Conservation (phyloP, 2,329 filamentous ascomycete genomes). For the Mycosphaerella sp. region DNA sequence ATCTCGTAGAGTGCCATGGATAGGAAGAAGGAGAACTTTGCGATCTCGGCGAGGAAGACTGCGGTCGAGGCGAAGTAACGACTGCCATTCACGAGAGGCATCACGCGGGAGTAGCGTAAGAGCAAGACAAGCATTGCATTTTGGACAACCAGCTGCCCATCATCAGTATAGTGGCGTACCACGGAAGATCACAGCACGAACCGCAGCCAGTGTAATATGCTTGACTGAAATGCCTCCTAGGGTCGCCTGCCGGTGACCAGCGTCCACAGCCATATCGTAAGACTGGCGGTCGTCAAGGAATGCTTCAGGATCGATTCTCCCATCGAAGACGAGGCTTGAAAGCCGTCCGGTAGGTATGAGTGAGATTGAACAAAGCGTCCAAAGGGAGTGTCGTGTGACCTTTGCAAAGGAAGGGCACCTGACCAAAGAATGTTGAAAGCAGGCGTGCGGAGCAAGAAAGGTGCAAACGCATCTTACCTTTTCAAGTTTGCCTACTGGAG, state of each 20-base stretch:
- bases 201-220: conserved; percentile 59
- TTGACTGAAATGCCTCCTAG: conserved; percentile 58
- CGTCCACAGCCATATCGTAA: conserved; percentile 16
- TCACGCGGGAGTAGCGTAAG: conserved; percentile 90
- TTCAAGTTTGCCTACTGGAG: neutral
- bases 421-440: neutral
- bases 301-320: conserved; percentile 3
- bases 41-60: conserved; percentile 85
- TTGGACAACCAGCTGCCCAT: conserved; percentile 64
- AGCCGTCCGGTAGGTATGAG: neutral
- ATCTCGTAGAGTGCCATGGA: conserved; percentile 85
- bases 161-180: conserved; percentile 19
- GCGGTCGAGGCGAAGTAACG: conserved; percentile 92
- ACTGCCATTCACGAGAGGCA: conserved; percentile 76
- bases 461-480: too few species aligned
- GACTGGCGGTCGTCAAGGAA: neutral
- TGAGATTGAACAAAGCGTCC: neutral
- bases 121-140: conserved; percentile 75
- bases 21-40: conserved; percentile 81
- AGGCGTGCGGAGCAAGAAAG: neutral
- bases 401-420: neutral
- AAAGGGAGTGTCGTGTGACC: conserved; percentile 15
- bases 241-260: conserved; percentile 25
- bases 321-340: conserved; percentile 4
- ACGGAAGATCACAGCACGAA: conserved; percentile 27